Evolutionary conservation across 2,329 filamentous ascomycete species (phyloP), one percentile per base, ranked within the genome.

Genomic region (Colletotrichum godetiae): DNA sequence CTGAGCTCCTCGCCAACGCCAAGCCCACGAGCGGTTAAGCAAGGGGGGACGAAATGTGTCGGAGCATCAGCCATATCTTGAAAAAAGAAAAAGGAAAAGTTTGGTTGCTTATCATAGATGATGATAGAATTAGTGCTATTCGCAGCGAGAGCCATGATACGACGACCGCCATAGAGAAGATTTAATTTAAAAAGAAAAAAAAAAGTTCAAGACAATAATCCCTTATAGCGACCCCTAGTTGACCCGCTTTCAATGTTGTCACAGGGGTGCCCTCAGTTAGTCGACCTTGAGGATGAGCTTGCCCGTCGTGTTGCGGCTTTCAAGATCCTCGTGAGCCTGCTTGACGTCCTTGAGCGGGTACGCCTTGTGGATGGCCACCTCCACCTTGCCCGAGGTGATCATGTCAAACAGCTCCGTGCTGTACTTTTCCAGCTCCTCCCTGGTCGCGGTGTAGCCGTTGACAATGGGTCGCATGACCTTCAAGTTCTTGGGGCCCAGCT

Each of bases 241-340:
- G 15, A 10, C 0, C 31, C 27, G 49, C 27, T 33, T 31, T 58
- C 37, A 13, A 12, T 0, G 10, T 33, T 24, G 19, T 62, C 31
- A 66, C 0, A 56, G 27, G 15, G 27, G 33, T 24, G 46, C 49
- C 19, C 37, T 19, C 1, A 59, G 62, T 73, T 56, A 82, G 76
- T 85, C 92, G 59, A 91, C 88, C 84, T 92, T 92, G 78, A 98
- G 81, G 68, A 98, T 81, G 75, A 97, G 82, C 86, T 98, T 98
- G 22, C 95, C 95, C 12, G 91, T 94, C 2, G 94, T 97, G 86
- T 92, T 94, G 77, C 95, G 88, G 55, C 93, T 89, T 83, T 97
- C 93, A 57, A 98, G 87, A 81, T 98, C 94, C 61, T 85, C 82
- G 75, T 97, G 95, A 13, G 94, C 95, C 77, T 89, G 86, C 46